Base-by-base conservation (phyloP, 371 early-diverging fungal species). In the Syncephalastrum contaminatum region DNA sequence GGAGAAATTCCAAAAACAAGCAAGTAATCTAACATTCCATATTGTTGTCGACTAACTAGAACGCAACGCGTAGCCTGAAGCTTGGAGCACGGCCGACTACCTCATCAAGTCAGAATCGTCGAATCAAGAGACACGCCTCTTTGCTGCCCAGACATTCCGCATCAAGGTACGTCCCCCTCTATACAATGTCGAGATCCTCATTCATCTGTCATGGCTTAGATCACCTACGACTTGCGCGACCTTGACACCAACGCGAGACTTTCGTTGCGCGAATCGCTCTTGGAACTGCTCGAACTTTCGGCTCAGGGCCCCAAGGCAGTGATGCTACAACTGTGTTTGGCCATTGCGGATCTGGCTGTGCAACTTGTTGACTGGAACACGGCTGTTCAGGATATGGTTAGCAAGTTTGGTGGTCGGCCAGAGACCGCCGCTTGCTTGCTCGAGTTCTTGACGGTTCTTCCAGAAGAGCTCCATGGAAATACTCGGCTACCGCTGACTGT, bases 121-220 rank as follows among this genome's bases (percentile, higher is more conserved):
- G n/a, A 80, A 80, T 10, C 51, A 66, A 1, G 90, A 90, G 58
- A 80, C 83, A 4, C 85, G 84, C 39, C 62, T 94, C 8, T 95
- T 97, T 84, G 93, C 95, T 3, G 95, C 96, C 2, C 97, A 97
- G 70, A 96, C 96, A 1, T 73, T 98, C 54, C 82, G 95, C 45
- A 87, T 86, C 69, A 98, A 98, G 86, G 91, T 92, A 64, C 56
- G 51, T 7, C 2, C 12, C 36, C 10, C 13, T 19, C 6, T 27
- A 39, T 43, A 25, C 25, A 5, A 25, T 25, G 62, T 51, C 5
- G 25, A 39, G 7, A 41, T 51, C 43, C 36, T 56, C n/a, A 22
- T 36, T 8, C 36, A 41, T 25, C 19, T 40, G 41, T 24, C 58
- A 10, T 47, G 48, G 45, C 1, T 2, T 63, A 92, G 91, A 88